These are phyloP conservation scores for Cucumis sativus DNA, from an alignment of 306 rosid genomes.

Conservation along the genomic window DNA sequence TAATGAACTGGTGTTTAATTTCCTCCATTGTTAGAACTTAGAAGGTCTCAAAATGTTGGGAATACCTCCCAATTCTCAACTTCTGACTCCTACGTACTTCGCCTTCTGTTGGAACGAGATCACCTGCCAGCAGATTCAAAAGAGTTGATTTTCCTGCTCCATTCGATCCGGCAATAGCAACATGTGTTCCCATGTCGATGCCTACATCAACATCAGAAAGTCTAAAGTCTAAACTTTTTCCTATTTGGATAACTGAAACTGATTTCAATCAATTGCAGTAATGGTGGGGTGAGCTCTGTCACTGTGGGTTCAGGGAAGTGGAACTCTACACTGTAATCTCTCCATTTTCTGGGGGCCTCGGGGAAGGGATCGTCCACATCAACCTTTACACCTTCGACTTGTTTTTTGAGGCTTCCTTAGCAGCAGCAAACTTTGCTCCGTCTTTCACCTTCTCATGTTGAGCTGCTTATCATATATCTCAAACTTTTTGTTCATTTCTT, in stretches of 20 bases:
- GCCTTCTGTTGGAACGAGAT: constrained; percentile 47
- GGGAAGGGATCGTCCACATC: constrained; percentile 31
- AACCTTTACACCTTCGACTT: constrained; percentile 34
- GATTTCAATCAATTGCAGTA: constrained; percentile 56
- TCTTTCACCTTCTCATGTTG: constrained; percentile 68
- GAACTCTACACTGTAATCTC: constrained; percentile 50
- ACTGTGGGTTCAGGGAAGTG: constrained; percentile 67
- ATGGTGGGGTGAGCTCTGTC: constrained; percentile 66
- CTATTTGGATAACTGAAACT: constrained; percentile 56
- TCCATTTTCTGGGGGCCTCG: constrained; percentile 55
- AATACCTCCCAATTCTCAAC: constrained; percentile 56
- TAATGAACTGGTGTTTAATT: constrained; percentile 6
- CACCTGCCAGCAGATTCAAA: constrained; percentile 56
- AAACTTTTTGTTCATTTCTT: constrained; percentile 62
- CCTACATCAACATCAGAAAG: constrained; percentile 46
- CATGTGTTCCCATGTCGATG: constrained; percentile 53
- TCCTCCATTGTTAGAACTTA: constrained; percentile 57
- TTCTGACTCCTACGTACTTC: constrained; percentile 62
- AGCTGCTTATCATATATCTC: constrained; percentile 47
- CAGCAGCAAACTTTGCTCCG: constrained; percentile 44
- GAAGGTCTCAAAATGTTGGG: constrained; percentile 59
- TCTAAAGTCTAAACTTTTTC: constrained; percentile 46
- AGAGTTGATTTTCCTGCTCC: constrained; percentile 59
- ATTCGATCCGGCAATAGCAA: constrained; percentile 58
- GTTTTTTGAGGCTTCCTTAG: constrained; percentile 48